Percentiles rank a stretch among this genome's conserved stretches.
phyloP scores from a whole-genome alignment of 179 eudicot species.

The Carnegiea gigantea region DNA sequence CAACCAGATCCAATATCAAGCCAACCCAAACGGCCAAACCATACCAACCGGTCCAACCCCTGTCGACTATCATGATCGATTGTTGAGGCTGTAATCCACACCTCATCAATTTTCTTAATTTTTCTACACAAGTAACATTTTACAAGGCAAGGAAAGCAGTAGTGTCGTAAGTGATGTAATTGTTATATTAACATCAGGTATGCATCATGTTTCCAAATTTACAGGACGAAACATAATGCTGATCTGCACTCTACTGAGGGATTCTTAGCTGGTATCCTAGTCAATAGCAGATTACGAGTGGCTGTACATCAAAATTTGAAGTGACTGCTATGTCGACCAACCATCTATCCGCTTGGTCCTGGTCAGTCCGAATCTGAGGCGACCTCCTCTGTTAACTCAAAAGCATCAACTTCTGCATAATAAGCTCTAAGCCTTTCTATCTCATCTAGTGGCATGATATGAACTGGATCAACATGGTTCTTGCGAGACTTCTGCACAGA shows the following conservation, averaged over 20 bases:
- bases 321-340: background rate
- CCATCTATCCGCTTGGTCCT: background rate
- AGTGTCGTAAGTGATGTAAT: background rate
- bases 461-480: constrained; percentile 14
- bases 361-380: constrained; percentile 29
- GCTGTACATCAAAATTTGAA: constrained; percentile 14
- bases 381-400: constrained; percentile 40
- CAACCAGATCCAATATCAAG: background rate
- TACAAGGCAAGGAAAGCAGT: background rate
- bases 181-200: background rate
- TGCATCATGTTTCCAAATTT: background rate
- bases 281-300: background rate
- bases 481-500: constrained; percentile 35
- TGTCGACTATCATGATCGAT: too few relatives aligned
- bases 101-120: background rate
- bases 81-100: background rate
- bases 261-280: background rate
- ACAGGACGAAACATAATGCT: background rate
- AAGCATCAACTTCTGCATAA: constrained; percentile 45
- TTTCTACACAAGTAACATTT: background rate
- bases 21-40: background rate
- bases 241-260: constrained; percentile 10
- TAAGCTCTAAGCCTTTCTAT: constrained; percentile 39
- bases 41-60: background rate
- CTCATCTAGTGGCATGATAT: constrained; percentile 42